A percentile compares a stretch with the other conserved stretches of the same genome.
Conservation (phyloP, 441 rosid species). For the Gossypium aridum region DNA sequence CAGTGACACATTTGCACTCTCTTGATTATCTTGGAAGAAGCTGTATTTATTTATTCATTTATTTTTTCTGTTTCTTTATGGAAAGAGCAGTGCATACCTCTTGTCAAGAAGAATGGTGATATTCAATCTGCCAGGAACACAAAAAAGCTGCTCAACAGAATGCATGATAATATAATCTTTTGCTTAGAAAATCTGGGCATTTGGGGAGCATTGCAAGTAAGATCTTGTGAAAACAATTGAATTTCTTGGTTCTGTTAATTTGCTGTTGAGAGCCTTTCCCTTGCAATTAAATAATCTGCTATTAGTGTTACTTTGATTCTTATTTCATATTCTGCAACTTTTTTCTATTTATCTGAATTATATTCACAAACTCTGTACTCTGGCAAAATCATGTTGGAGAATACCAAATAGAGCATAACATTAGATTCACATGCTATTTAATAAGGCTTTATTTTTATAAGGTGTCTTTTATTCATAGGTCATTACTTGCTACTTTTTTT, state of each 20-base stretch:
- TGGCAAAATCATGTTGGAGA: neutral
- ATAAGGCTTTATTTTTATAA: neutral
- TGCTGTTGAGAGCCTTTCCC: neutral
- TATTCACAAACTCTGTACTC: neutral
- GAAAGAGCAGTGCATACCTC: slow-evolving; percentile 56
- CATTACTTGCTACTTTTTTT: neutral
- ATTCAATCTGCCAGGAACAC: slow-evolving; percentile 45
- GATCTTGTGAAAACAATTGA: slow-evolving; percentile 19
- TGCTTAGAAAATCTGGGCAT: slow-evolving; percentile 77
- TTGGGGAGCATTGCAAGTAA: slow-evolving; percentile 80
- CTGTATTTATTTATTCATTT: neutral
- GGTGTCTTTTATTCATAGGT: neutral
- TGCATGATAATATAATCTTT: slow-evolving; percentile 65
- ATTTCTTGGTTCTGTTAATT: slow-evolving; percentile 14
- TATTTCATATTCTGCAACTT: neutral
- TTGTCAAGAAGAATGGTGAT: slow-evolving; percentile 43
- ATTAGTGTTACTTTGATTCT: neutral
- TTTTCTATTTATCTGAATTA: neutral
- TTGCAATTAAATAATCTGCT: neutral
- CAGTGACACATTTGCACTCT: slow-evolving; percentile 13
- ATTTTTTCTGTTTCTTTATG: slow-evolving; percentile 18
- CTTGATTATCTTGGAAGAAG: slow-evolving; percentile 18
- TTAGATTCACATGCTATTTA: neutral
- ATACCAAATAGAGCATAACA: neutral
- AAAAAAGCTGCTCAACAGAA: slow-evolving; percentile 48